These are phyloP conservation scores for Elongisporangium undulatum DNA, from an alignment of 352 stramenopile species.

Conservation along the genomic window DNA sequence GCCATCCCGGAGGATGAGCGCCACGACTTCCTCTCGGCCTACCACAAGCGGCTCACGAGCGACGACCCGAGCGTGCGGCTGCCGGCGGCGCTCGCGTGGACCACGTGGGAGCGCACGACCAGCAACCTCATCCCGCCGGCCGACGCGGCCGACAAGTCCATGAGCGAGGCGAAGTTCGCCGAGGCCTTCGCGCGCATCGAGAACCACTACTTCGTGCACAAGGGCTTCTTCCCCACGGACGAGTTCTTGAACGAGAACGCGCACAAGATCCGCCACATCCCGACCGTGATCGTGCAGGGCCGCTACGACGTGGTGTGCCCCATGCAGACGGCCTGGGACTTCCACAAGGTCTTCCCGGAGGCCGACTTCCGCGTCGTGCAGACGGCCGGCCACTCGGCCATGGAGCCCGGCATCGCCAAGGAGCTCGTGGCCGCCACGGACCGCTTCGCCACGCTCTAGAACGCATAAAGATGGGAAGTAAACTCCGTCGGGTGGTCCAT, in stretches of 20 bases:
- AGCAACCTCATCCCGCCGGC: slow-evolving; percentile 77
- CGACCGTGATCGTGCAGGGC: slow-evolving; percentile 90
- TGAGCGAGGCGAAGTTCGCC: slow-evolving; percentile 76
- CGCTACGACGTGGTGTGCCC: slow-evolving; percentile 90
- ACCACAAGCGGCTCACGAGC: slow-evolving; percentile 85
- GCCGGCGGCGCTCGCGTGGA: slow-evolving; percentile 86
- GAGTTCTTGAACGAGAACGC: slow-evolving; percentile 88
- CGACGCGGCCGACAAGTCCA: slow-evolving; percentile 71
- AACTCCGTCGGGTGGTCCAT: not conserved
- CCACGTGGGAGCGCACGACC: slow-evolving; percentile 88
- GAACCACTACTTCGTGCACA: slow-evolving; percentile 92
- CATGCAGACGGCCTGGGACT: slow-evolving; percentile 83
- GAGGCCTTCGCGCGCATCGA: slow-evolving; percentile 92
- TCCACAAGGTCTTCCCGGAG: slow-evolving; percentile 75
- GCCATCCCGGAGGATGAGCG: slow-evolving; percentile 86
- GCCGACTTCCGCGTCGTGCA: slow-evolving; percentile 69
- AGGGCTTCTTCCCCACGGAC: slow-evolving; percentile 87
- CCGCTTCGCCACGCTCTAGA: slow-evolving; percentile 45
- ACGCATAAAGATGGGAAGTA: no score
- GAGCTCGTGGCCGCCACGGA: slow-evolving; percentile 73
- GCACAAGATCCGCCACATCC: slow-evolving; percentile 90
- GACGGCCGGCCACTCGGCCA: slow-evolving; percentile 70
- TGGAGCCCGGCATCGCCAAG: slow-evolving; percentile 70
- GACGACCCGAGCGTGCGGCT: slow-evolving; percentile 82
- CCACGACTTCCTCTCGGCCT: slow-evolving; percentile 78